Evolutionary conservation across 495 filamentous ascomycete species (phyloP), one percentile per base, ranked within the genome.

Genomic region (Penicillium tannophilum): DNA sequence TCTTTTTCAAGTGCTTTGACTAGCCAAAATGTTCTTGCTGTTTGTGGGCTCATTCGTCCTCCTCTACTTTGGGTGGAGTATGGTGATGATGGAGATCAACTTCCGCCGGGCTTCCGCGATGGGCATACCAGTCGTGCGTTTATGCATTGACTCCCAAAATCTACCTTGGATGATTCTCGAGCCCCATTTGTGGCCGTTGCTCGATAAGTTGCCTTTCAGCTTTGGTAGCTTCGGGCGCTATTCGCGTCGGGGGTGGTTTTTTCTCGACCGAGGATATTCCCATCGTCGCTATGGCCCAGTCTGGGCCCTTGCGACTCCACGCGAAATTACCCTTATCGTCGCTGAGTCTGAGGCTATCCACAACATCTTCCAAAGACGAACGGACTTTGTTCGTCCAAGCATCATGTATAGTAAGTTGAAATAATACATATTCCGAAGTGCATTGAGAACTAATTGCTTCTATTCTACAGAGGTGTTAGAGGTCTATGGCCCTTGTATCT

Each of bases 71-170:
- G 17, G 1, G 8, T 46, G 43, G 43, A 46, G 43, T 23, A 23
- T 46, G 43, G 43, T 46, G 43, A 46, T 46, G 43, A 46, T 46
- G 43, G 43, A 46, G 20, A 46, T 46, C 23, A n/a, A 46, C 11
- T 46, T 26, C 24, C 43, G 43, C 23, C 43, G 43, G 23, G 43
- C 43, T 1, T 46, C 43, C 20, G 43, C n/a, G 43, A 46, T 46
- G 43, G 43, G 43, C 17, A 46, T 46, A 16, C 43, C 43, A 46
- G 43, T 46, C 43, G 43, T 46, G 20, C 43, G 43, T 3, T 46
- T 46, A 3, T 46, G 43, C 17, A 7, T 46, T 20, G 43, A 46
- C 43, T n/a, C 43, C 10, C 43, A 46, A 24, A 46, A 46, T 20
- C 17, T 46, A 5, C n/a, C 43, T 46, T 46, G 43, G 43, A 23